Evolutionary conservation across 805 yeast species (phyloP).

Genomic region (Candida patagonica): DNA sequence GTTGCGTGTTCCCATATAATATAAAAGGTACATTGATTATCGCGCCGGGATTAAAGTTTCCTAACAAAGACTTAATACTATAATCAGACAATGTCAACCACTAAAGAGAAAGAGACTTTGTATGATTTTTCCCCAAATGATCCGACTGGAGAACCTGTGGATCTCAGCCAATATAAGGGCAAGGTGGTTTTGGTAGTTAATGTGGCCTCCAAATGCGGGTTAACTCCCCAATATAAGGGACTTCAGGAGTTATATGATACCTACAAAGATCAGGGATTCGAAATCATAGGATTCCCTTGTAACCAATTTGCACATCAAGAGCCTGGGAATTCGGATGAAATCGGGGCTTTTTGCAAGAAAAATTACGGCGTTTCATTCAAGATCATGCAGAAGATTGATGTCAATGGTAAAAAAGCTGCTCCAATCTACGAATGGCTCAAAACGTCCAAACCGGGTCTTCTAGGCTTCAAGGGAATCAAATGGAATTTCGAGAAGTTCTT

Average conservation of each 20-base stretch:
- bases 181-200: constrained; percentile 78
- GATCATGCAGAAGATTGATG: constrained; percentile 74
- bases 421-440: constrained; percentile 77
- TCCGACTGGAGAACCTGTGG: constrained; percentile 47
- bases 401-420: constrained; percentile 74
- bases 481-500: constrained; percentile 80
- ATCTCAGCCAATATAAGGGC: constrained; percentile 56
- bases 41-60: too few relatives aligned
- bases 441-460: constrained; percentile 43
- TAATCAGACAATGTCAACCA: constrained; percentile 13
- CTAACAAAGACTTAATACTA: too few relatives aligned
- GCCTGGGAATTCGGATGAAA: constrained; percentile 59
- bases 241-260: constrained; percentile 59
- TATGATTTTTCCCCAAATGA: constrained; percentile 62
- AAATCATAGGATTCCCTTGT: constrained; percentile 79
- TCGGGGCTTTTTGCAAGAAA: constrained; percentile 59
- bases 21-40: too few relatives aligned
- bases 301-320: constrained; percentile 83
- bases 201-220: constrained; percentile 79
- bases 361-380: constrained; percentile 93
- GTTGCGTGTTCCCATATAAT: too few relatives aligned
- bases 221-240: constrained; percentile 68
- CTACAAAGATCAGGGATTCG: constrained; percentile 55
- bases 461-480: constrained; percentile 64
- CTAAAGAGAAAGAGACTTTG: constrained; percentile 35